phyloP scores from a whole-genome alignment of 192 early-diverging fungal species.

The Podila clonocystis region DNA sequence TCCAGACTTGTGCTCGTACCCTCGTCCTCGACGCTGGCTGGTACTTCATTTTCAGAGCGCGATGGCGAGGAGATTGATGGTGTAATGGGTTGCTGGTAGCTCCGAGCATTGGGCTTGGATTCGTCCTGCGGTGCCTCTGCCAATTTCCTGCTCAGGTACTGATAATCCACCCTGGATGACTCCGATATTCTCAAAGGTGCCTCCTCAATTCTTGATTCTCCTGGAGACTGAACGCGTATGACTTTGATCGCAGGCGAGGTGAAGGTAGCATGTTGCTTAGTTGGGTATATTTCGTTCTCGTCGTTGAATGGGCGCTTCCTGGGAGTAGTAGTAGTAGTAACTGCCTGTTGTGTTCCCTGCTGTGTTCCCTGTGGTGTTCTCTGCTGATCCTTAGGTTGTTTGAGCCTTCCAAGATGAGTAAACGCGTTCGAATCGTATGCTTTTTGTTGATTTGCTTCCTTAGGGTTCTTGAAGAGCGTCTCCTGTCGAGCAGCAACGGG shows the following conservation, averaged over 20 bases:
- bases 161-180: neutral
- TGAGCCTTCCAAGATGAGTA: neutral
- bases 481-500: neutral
- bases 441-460: neutral
- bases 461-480: neutral
- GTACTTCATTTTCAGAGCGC: neutral
- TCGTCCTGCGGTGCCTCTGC: neutral
- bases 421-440: neutral
- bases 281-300: neutral
- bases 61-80: neutral
- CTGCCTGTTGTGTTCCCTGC: neutral
- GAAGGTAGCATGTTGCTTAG: neutral
- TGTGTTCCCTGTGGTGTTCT: neutral
- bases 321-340: too few species aligned
- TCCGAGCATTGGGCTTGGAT: neutral
- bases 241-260: neutral
- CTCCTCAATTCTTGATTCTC: neutral
- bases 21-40: neutral
- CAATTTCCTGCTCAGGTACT: neutral
- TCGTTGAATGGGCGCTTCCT: neutral
- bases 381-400: neutral
- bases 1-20: neutral
- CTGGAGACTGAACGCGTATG: neutral
- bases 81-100: neutral
- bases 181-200: neutral